Conservation (phyloP, 345 rosid genomes). For the Camelina laxa region DNA sequence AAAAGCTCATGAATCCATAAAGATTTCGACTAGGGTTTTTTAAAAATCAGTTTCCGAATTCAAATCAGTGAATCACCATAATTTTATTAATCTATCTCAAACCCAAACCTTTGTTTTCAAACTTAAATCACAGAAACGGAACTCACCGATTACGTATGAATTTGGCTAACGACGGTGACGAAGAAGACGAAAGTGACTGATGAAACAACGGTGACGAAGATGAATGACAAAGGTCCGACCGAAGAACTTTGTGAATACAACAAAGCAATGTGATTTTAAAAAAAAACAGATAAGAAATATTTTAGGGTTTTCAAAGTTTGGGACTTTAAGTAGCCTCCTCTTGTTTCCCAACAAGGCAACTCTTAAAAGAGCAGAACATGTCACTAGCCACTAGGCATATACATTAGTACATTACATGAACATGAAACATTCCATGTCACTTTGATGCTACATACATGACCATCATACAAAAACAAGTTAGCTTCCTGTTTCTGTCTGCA, state of each 20-base stretch:
- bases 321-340: not conserved
- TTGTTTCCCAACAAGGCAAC: not conserved
- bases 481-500: conserved; percentile 17
- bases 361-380: not conserved
- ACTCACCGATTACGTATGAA: conserved; percentile 11
- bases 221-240: not conserved
- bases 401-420: not conserved
- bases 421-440: not conserved
- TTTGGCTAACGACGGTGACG: not conserved
- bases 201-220: not conserved
- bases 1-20: not conserved
- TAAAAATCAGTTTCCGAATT: not conserved
- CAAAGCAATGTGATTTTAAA: not conserved
- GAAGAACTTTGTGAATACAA: not conserved
- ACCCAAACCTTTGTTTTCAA: not conserved
- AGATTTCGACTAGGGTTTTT: not conserved
- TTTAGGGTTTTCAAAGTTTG: not conserved
- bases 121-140: not conserved
- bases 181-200: not conserved
- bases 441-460: not conserved
- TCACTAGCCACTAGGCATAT: not conserved
- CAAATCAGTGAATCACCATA: not conserved
- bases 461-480: not conserved
- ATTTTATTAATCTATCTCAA: not conserved
- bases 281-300: not conserved